Conservation (phyloP, 2,329 filamentous ascomycete species). For the Coniochaeta pulveracea region DNA sequence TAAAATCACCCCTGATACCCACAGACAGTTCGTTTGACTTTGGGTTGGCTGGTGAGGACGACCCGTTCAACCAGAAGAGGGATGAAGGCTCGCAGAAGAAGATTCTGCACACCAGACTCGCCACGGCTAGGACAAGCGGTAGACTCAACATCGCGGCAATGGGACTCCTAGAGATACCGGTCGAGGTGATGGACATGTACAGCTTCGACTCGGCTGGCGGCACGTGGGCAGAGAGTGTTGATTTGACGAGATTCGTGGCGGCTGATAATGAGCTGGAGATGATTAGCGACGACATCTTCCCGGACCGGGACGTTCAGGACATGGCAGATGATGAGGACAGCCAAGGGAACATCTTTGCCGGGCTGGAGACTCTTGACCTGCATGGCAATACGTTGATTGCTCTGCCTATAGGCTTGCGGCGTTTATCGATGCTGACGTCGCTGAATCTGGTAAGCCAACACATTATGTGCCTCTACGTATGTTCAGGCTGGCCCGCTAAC, state of each 20-base stretch:
- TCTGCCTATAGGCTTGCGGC: slow-evolving; percentile 65
- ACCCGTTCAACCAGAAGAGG: slow-evolving; percentile 60
- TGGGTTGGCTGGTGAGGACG: slow-evolving; percentile 38
- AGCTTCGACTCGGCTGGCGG: slow-evolving; percentile 58
- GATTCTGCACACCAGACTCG: slow-evolving; percentile 62
- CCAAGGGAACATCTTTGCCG: slow-evolving; percentile 67
- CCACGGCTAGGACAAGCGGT: slow-evolving; percentile 63
- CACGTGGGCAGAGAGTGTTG: slow-evolving; percentile 85
- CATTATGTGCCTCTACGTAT: neutral
- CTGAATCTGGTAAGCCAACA: slow-evolving; percentile 59
- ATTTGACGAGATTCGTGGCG: slow-evolving; percentile 71
- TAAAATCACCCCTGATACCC: slow-evolving; percentile 32
- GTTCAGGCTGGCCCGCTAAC: slow-evolving; percentile 12
- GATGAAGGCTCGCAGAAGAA: slow-evolving; percentile 50
- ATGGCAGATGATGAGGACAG: slow-evolving; percentile 54
- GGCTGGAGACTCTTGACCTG: slow-evolving; percentile 69
- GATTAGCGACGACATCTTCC: slow-evolving; percentile 66
- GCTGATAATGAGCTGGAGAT: slow-evolving; percentile 80
- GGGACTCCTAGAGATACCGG: slow-evolving; percentile 66
- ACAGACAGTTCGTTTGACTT: slow-evolving; percentile 45
- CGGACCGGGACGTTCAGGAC: slow-evolving; percentile 51
- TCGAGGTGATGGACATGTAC: slow-evolving; percentile 85
- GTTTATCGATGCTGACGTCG: slow-evolving; percentile 62
- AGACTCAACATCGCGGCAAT: slow-evolving; percentile 82
- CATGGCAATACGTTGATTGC: slow-evolving; percentile 70